Evolutionary conservation across 2,329 filamentous ascomycete genomes (phyloP), one percentile per base, ranked within the genome.

Genomic region (Colletotrichum spaethianum): DNA sequence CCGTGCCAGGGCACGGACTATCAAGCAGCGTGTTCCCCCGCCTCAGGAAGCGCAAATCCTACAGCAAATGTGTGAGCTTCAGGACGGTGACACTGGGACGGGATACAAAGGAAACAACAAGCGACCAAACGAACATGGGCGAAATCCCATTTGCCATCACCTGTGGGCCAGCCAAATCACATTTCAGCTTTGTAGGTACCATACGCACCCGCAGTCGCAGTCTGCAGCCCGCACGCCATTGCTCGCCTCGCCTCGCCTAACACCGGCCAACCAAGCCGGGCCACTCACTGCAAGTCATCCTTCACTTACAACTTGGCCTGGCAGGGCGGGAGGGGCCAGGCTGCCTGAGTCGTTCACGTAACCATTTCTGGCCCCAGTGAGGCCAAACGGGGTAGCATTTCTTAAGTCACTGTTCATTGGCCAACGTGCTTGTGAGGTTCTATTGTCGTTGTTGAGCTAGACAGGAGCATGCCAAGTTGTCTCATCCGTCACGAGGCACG

Each of bases 251-350:
- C 11, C 56, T 53, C 50, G 50, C 48, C 23, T 56, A 46, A 44
- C 38, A 20, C 65, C 28, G 48, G 65, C 48, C 48, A 55, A 44
- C 31, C 26, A 63, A 67, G 60, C 59, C 57, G 65, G 52, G 36
- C 65, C 57, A 36, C 56, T 53, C 26, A 42, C 57, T 67, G 63
- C 63, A 60, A 66, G 31, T 53, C 46, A 53, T 64, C 38, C 61
- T 23, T 42, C 11, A 48, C 50, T 68, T 36, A 20, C 48, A 50
- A 26, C 28, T 46, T 46, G 20, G n/a, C 8, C 40, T 40, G 48
- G 59, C 48, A 42, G 31, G 52, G 28, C 31, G 33, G 52, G 31
- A 33, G 52, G 31, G 5, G n/a, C 9, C 52, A n/a, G 52, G 33
- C 20, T 31, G 44, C 44, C 44, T 63, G 60, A 46, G 28, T 36